Evolutionary conservation across 1,139 yeast species (phyloP), one percentile per base, ranked within the genome.

Genomic region (Hanseniaspora gamundiae): DNA sequence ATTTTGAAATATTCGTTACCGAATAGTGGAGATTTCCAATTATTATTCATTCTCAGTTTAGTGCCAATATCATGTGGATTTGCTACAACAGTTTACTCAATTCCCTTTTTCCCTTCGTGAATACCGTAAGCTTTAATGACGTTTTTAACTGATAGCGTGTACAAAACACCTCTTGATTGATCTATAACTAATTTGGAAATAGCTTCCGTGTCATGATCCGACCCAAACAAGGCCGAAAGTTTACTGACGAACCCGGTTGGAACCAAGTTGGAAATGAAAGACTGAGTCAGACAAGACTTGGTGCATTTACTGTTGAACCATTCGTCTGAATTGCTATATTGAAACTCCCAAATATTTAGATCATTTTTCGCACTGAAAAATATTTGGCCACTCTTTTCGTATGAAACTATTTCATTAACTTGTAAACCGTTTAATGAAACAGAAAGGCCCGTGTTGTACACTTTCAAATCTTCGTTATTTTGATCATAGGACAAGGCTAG

Each of bases 261-360:
- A 28, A 79, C 65, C 19, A 80, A 72, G 41, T 74, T 70, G 1
- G 81, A 71, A 42, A 82, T 67, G 0, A 83, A 76, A 11, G 80
- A 73, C 57, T 81, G 78, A 1, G 93, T 82, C 43, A 81, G 70
- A 58, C 95, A 85, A 28, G 80, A 76, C 59, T 86, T 87, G 51
- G 78, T 79, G 57, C 95, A 85, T 54, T 79, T 81, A 56, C 84
- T 82, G 50, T 80, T 78, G 57, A 86, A 86, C 83, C 95, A 91
- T 42, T 86, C 81, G 40, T 88, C 91, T 31, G 82, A 76, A 50
- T 80, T 82, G n/a, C 88, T 75, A 58, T 93, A 93, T 48, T 77
- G 80, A 46, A 91, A 68, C 57, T 86, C 87, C 95, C 96, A 91
- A 41, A 93, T 70, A 53, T 88, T 79, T 39, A 74, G 67, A 2